Evolutionary conservation across 176 grass and related monocot species (phyloP).

Genomic region (Alloteropsis semialata): DNA sequence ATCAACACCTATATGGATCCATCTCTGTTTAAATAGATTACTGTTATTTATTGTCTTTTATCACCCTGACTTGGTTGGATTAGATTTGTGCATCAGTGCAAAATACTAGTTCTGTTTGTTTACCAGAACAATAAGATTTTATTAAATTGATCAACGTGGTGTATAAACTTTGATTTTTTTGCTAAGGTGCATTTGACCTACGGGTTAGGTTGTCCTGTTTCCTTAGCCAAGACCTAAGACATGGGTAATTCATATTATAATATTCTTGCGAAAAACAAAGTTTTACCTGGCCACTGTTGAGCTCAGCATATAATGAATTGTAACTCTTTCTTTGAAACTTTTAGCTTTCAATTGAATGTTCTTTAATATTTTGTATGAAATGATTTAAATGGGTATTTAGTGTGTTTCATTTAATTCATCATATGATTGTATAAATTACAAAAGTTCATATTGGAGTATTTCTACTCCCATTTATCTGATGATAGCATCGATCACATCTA

Average conservation of each 20-base stretch:
- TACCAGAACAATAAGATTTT: neutral
- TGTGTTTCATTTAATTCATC: neutral
- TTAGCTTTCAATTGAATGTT: neutral
- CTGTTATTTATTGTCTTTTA: slow-evolving; percentile 8
- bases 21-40: neutral
- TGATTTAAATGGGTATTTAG: neutral
- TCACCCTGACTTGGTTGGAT: neutral
- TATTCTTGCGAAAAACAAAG: neutral
- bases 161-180: neutral
- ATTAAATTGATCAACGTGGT: neutral
- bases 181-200: neutral
- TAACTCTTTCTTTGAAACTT: neutral
- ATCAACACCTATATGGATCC: neutral
- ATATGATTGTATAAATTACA: neutral
- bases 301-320: neutral
- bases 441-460: neutral
- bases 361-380: neutral
- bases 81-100: neutral
- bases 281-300: neutral
- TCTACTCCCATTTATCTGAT: neutral
- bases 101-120: slow-evolving; percentile 19
- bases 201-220: neutral
- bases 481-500: slow-evolving; percentile 2
- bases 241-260: neutral
- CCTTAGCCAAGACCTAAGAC: neutral